These are phyloP conservation scores for Geopyxis carbonaria DNA, from an alignment of 495 filamentous ascomycete species.

Conservation along the genomic window DNA sequence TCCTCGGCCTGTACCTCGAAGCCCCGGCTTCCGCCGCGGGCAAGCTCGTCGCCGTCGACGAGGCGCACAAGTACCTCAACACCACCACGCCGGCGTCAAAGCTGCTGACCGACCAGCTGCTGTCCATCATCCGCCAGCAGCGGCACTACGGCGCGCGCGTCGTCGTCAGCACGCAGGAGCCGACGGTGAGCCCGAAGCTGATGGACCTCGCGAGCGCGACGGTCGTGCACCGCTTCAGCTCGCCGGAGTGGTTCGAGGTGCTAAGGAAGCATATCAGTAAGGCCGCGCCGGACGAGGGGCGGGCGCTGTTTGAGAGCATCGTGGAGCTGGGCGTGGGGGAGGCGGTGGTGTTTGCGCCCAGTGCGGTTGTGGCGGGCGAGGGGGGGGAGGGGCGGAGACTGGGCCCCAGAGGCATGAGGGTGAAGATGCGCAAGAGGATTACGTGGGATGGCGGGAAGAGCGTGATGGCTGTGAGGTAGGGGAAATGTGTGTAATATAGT, in stretches of 20 bases:
- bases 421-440: constrained; percentile 35
- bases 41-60: constrained; percentile 40
- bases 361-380: constrained; percentile 31
- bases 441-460: constrained; percentile 43
- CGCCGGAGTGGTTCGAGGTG: constrained; percentile 47
- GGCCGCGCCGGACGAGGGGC: constrained; percentile 19
- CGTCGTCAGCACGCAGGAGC: constrained; percentile 64
- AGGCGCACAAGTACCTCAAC: constrained; percentile 45
- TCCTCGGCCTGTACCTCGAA: constrained; percentile 43
- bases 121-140: constrained; percentile 49
- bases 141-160: constrained; percentile 50
- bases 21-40: constrained; percentile 27
- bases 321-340: constrained; percentile 44
- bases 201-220: constrained; percentile 57
- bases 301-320: constrained; percentile 38
- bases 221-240: constrained; percentile 58
- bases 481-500: neutral
- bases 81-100: constrained; percentile 29
- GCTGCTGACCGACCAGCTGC: constrained; percentile 43
- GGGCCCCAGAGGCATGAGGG: constrained; percentile 33
- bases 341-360: constrained; percentile 48
- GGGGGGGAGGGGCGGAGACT: constrained; percentile 27
- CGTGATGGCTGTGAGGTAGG: constrained; percentile 19
- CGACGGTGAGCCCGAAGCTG: constrained; percentile 50
- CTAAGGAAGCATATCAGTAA: constrained; percentile 47